Evolutionary conservation across 2,329 filamentous ascomycete species (phyloP), one percentile per base, ranked within the genome.

Genomic region (Aspergillus oerlinghausenensis): DNA sequence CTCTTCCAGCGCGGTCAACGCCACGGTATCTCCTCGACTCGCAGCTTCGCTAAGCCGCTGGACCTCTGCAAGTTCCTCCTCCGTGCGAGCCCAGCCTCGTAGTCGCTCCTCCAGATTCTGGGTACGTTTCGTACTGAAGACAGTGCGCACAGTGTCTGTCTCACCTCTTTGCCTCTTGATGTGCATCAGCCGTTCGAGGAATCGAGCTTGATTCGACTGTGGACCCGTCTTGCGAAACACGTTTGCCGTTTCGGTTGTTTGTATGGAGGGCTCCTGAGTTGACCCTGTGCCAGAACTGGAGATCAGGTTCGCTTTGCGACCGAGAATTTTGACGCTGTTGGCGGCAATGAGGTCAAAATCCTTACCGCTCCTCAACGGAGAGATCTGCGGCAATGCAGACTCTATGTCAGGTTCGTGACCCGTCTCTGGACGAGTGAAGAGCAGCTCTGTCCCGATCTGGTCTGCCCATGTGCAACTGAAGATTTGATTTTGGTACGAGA

Each of bases 381-480:
- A 25, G 78, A 75, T n/a, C 80, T 81, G 42, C 73, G 71, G 3
- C 82, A 80, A 2, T 82, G 70, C 8, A 70, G 28, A 8, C 19
- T 42, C 49, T 17, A 55, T 19, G 19, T 60, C 60, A 38, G 61
- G 51, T 4, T 64, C 70, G 10, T 70, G 65, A 55, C 73, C 63
- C 6, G 69, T 60, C 45, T 73, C 60, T 42, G 67, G 63, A 59
- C 80, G 74, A 60, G 79, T 81, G 65, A 97, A 88, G 45, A 96
- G 83, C 61, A 92, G 77, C 63, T 95, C 90, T 0, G 92, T 96
- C 38, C 93, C 93, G 47, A 96, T 84, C 58, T 91, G 88, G 59
- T 89, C 85, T 10, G 85, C 83, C 93, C 93, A 97, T 49, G 84
- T 77, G 62, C 91, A 93, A 61, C 85, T 86, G 69, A 92, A 94